These are phyloP conservation scores for Yamadazyma jaroonii DNA, from an alignment of 1,139 yeast species.

Conservation along the genomic window DNA sequence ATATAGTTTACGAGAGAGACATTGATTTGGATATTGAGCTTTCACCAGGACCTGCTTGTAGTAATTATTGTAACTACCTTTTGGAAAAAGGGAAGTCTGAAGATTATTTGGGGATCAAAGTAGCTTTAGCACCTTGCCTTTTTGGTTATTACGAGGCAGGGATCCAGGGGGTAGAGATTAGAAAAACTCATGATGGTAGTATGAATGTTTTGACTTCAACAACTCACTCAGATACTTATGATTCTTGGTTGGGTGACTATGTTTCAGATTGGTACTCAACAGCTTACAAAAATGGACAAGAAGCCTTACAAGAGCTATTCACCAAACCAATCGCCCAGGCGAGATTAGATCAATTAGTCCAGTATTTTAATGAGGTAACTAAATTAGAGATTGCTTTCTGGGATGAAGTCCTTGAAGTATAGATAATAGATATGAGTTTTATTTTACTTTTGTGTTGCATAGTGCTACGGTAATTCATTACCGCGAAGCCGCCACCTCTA, in stretches of 20 bases:
- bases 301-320: conserved; percentile 44
- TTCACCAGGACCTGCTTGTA: conserved; percentile 54
- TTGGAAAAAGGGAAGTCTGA: conserved; percentile 47
- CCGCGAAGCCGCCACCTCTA: too few species aligned
- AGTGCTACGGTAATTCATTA: too few species aligned
- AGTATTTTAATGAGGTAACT: conserved; percentile 58
- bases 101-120: conserved; percentile 63
- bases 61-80: conserved; percentile 60
- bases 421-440: neutral
- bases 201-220: conserved; percentile 9
- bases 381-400: conserved; percentile 63
- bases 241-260: conserved; percentile 63
- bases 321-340: conserved; percentile 28
- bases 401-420: conserved; percentile 39
- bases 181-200: conserved; percentile 12
- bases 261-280: conserved; percentile 51
- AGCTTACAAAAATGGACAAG: conserved; percentile 51
- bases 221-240: conserved; percentile 33
- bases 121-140: conserved; percentile 74
- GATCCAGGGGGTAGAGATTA: conserved; percentile 19
- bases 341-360: conserved; percentile 50
- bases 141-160: conserved; percentile 68
- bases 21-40: conserved; percentile 38
- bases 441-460: neutral
- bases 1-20: conserved; percentile 44